phyloP scores from a whole-genome alignment of 1,139 yeast genomes.

The Yamadazyma atmosphaerica region DNA sequence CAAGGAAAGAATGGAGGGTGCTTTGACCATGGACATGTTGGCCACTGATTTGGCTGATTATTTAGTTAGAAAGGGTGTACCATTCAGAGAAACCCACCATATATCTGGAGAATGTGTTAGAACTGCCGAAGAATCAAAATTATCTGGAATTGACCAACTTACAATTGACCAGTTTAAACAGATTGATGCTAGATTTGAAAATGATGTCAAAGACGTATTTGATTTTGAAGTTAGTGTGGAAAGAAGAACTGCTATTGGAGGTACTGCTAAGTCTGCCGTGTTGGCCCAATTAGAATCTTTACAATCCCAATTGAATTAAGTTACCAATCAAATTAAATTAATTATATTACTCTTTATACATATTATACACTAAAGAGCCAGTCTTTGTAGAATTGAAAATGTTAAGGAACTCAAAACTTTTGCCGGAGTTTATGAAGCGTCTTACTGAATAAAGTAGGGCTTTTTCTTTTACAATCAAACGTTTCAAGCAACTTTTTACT shows the following conservation, averaged over 20 bases:
- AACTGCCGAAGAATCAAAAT: constrained; percentile 72
- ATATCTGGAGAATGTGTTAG: constrained; percentile 97
- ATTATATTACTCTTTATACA: background rate
- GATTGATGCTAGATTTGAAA: constrained; percentile 78
- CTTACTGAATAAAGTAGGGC: background rate
- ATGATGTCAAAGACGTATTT: constrained; percentile 80
- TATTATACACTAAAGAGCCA: constrained; percentile 1
- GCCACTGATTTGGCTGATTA: constrained; percentile 98
- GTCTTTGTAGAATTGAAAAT: background rate
- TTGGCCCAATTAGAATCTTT: constrained; percentile 62
- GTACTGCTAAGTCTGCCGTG: constrained; percentile 93
- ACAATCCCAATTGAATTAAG: constrained; percentile 11
- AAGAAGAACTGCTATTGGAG: constrained; percentile 95
- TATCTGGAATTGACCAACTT: constrained; percentile 81
- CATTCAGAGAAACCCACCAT: constrained; percentile 98
- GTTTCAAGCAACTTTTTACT: background rate
- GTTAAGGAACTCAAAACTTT: background rate
- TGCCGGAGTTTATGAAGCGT: background rate
- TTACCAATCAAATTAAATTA: background rate
- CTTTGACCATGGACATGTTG: constrained; percentile 97
- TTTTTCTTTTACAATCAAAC: background rate
- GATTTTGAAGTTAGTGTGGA: constrained; percentile 93
- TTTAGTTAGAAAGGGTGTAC: constrained; percentile 95
- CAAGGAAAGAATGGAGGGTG: constrained; percentile 74
- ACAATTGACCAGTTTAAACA: constrained; percentile 71